These are phyloP conservation scores for Colletotrichum costaricense DNA, from an alignment of 2,329 filamentous ascomycete species.

Conservation along the genomic window DNA sequence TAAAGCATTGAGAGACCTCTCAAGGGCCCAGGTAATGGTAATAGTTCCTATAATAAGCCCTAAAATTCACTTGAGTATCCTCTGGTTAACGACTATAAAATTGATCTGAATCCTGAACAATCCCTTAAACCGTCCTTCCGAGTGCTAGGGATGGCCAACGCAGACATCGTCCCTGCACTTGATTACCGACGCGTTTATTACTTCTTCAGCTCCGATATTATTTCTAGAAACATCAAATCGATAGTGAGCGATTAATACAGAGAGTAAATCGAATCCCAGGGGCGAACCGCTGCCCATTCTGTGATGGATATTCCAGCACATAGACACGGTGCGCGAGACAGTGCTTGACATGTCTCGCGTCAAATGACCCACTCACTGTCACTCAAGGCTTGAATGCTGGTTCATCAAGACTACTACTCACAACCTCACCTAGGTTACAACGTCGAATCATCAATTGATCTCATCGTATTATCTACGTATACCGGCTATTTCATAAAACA, in stretches of 20 bases:
- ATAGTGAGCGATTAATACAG: neutral
- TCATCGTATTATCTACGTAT: neutral
- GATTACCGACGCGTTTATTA: too few species aligned
- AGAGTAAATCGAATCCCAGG: neutral
- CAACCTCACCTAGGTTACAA: neutral
- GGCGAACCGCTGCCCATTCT: neutral
- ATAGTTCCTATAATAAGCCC: too few species aligned
- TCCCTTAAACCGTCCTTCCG: too few species aligned
- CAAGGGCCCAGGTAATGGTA: neutral
- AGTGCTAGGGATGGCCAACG: too few species aligned
- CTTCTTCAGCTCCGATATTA: too few species aligned
- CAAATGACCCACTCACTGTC: neutral
- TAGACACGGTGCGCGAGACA: neutral
- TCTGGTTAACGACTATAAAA: too few species aligned
- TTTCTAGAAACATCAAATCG: accelerated
- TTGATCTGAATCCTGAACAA: too few species aligned
- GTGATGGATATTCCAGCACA: neutral
- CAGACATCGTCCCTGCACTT: too few species aligned
- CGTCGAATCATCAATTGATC: neutral
- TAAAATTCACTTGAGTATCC: too few species aligned
- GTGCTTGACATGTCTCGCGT: neutral
- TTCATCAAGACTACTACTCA: neutral
- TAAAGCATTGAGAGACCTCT: neutral
- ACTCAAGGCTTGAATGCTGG: neutral
- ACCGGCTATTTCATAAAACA: too few species aligned